These are phyloP conservation scores for Calonectria pseudoreteaudii DNA, from an alignment of 2,329 filamentous ascomycete genomes.

Conservation along the genomic window DNA sequence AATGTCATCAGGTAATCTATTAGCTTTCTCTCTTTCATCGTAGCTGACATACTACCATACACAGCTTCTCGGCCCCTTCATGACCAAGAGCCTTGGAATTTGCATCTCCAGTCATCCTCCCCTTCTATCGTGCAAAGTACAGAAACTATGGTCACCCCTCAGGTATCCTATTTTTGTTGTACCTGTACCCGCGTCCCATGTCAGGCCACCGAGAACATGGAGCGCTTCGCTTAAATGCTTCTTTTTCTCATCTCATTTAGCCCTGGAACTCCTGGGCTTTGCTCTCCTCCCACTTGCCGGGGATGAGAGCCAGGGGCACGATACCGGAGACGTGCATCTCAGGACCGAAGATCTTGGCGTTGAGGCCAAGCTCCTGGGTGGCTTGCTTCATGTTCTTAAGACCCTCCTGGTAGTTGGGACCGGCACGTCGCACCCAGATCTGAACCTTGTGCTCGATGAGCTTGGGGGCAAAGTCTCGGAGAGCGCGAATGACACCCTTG, in stretches of 20 bases:
- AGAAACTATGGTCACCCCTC: slow-evolving; percentile 41
- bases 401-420: slow-evolving; percentile 99
- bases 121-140: slow-evolving; percentile 51
- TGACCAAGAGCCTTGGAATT: slow-evolving; percentile 39
- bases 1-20: slow-evolving; percentile 44
- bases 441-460: slow-evolving; percentile 97
- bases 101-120: slow-evolving; percentile 40
- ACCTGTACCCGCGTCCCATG: slow-evolving; percentile 38
- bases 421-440: slow-evolving; percentile 90
- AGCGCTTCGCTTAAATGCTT: not conserved
- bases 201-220: slow-evolving; percentile 16
- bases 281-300: slow-evolving; percentile 73
- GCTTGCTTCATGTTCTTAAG: slow-evolving; percentile 99
- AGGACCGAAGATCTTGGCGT: slow-evolving; percentile 72
- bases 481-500: slow-evolving; percentile 98
- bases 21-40: slow-evolving; percentile 44
- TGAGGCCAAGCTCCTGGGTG: slow-evolving; percentile 89
- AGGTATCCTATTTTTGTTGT: slow-evolving; percentile 37
- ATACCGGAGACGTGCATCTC: slow-evolving; percentile 99
- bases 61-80: slow-evolving; percentile 39
- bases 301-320: slow-evolving; percentile 87
- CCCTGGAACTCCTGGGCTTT: slow-evolving; percentile 71
- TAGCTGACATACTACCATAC: slow-evolving; percentile 46
- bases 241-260: slow-evolving; percentile 49
- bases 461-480: slow-evolving; percentile 87